Percentiles rank a stretch among this genome's conserved stretches.
Conservation (phyloP, 495 filamentous ascomycete species). For the Melanomma pulvis-pyrius region DNA sequence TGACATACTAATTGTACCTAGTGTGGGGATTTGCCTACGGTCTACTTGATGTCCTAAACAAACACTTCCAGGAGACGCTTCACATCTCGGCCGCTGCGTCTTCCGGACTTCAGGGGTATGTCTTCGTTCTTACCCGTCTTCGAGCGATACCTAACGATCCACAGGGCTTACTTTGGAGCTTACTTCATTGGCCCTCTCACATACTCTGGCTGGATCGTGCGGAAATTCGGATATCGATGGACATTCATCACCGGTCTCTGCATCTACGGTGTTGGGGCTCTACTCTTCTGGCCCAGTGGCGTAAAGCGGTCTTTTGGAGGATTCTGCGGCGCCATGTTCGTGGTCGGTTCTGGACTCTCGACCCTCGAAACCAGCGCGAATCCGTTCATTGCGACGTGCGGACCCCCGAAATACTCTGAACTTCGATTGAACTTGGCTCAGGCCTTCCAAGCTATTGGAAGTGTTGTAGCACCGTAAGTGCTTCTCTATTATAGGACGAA, state of each 20-base stretch:
- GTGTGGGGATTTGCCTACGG: slow-evolving; percentile 57
- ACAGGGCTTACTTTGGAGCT: no score
- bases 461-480: slow-evolving; percentile 58
- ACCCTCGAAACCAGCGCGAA: slow-evolving; percentile 75
- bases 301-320: slow-evolving; percentile 66
- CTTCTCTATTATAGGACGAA: background rate
- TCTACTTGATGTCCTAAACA: slow-evolving; percentile 59
- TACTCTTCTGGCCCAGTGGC: slow-evolving; percentile 64
- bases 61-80: slow-evolving; percentile 55
- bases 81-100: slow-evolving; percentile 50
- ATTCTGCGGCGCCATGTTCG: slow-evolving; percentile 70
- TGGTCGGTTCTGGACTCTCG: slow-evolving; percentile 69
- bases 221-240: slow-evolving; percentile 63
- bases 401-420: slow-evolving; percentile 67
- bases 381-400: slow-evolving; percentile 69
- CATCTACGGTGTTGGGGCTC: slow-evolving; percentile 64
- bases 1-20: slow-evolving; percentile 17
- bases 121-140: slow-evolving; percentile 61
- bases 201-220: slow-evolving; percentile 66
- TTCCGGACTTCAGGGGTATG: slow-evolving; percentile 56
- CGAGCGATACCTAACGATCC: no score
- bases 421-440: slow-evolving; percentile 70
- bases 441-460: slow-evolving; percentile 68
- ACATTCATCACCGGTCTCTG: slow-evolving; percentile 60
- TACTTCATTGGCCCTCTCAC: slow-evolving; percentile 69